Percentiles rank a stretch among this genome's conserved stretches.
phyloP scores from a whole-genome alignment of 169 alveolate species.

The Cyclospora cayetanensis region DNA sequence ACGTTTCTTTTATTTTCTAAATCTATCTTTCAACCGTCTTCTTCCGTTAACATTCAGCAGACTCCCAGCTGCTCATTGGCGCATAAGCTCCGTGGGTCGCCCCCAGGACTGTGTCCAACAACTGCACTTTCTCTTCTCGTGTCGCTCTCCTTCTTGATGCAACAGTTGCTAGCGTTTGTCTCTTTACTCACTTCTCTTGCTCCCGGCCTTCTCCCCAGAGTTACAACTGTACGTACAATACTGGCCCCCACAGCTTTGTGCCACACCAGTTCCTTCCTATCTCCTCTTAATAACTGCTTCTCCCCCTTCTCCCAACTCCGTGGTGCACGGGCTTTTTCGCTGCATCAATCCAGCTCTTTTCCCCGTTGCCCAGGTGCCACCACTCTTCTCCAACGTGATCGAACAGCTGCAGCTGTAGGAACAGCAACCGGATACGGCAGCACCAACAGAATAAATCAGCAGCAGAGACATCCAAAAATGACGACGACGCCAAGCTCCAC shows the following conservation, averaged over 20 bases:
- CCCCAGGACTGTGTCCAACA: too few species aligned
- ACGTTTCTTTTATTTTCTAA: too few species aligned
- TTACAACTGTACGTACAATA: background rate
- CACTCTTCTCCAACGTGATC: background rate
- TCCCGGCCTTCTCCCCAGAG: background rate
- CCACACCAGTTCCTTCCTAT: background rate
- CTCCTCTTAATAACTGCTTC: too few species aligned
- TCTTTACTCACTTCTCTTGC: background rate
- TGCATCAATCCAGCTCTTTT: background rate
- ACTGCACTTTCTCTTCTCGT: too few species aligned
- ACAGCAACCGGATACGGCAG: background rate
- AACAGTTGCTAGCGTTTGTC: slow-evolving; percentile 11
- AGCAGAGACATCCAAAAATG: background rate
- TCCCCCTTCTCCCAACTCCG: background rate
- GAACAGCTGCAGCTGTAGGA: background rate
- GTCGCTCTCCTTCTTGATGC: slow-evolving; percentile 36
- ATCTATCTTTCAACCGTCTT: too few species aligned
- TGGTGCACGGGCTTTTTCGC: background rate
- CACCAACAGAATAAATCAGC: background rate
- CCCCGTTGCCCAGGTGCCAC: background rate
- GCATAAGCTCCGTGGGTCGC: too few species aligned
- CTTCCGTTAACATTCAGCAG: too few species aligned
- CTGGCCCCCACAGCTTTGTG: background rate
- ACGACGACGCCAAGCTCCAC: background rate
- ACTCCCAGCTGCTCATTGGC: too few species aligned